Evolutionary conservation across 768 basidiomycete genomes (phyloP).

Genomic region (Pholiota microspora): DNA sequence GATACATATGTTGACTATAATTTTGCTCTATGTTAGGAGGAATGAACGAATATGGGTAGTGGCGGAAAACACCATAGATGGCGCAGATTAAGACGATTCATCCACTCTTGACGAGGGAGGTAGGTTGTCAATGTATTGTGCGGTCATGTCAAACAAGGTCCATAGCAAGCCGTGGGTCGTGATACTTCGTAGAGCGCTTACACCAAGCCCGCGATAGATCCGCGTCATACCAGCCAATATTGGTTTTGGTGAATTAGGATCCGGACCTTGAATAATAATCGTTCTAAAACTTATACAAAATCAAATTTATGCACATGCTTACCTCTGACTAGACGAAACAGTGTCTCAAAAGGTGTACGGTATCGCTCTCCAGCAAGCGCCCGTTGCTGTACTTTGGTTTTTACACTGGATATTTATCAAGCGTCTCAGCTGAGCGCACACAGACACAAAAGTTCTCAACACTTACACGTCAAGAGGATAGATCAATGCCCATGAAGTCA

Average conservation of each 20-base stretch:
- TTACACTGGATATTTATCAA: constrained; percentile 50
- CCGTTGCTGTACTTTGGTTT: constrained; percentile 95
- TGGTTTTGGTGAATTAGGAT: constrained; percentile 74
- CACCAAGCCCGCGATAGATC: constrained; percentile 91
- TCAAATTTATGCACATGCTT: constrained; percentile 9
- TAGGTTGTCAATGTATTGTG: constrained; percentile 68
- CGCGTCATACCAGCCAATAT: constrained; percentile 74
- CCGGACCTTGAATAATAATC: constrained; percentile 60
- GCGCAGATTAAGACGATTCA: constrained; percentile 20
- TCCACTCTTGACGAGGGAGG: constrained; percentile 26
- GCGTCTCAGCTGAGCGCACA: constrained; percentile 5
- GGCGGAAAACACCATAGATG: constrained; percentile 12
- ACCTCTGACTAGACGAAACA: constrained; percentile 82
- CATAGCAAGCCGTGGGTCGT: constrained; percentile 92
- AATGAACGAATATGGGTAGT: constrained; percentile 12
- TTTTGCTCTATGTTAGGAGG: constrained; percentile 23
- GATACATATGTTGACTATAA: constrained; percentile 29
- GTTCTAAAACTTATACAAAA: constrained; percentile 2
- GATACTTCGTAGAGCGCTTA: constrained; percentile 89
- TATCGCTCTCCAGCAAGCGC: constrained; percentile 77
- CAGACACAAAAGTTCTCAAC: not conserved
- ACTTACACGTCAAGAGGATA: constrained; percentile 93
- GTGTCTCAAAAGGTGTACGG: constrained; percentile 70
- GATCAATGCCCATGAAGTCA: constrained; percentile 84
- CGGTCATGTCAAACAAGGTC: constrained; percentile 87